Percentiles rank a stretch among this genome's conserved stretches.
These are phyloP conservation scores for Hypoxylon sp. DNA, from an alignment of 2,329 filamentous ascomycete species.

Conservation along the genomic window DNA sequence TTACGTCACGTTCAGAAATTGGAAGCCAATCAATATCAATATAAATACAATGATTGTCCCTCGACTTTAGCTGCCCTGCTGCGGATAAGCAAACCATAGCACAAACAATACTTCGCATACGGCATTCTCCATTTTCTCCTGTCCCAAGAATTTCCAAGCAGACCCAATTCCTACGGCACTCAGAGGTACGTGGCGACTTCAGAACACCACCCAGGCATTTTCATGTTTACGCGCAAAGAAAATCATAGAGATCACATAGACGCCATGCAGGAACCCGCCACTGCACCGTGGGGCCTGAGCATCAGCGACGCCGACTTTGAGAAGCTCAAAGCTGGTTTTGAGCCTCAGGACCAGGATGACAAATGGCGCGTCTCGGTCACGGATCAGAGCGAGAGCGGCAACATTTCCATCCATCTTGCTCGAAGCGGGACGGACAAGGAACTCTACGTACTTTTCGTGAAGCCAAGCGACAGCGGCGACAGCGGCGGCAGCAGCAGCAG, in stretches of 20 bases:
- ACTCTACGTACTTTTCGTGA: slow-evolving; percentile 31
- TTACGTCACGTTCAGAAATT: not conserved
- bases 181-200: not conserved
- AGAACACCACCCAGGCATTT: too few relatives aligned
- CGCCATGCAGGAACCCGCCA: slow-evolving; percentile 37
- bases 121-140: not conserved
- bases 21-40: not conserved
- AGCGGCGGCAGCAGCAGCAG: slow-evolving; percentile 15
- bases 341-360: slow-evolving; percentile 34
- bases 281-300: slow-evolving; percentile 30
- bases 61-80: not conserved
- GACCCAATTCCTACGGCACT: not conserved
- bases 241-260: too few relatives aligned
- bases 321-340: slow-evolving; percentile 38
- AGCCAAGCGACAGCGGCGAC: slow-evolving; percentile 8
- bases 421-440: slow-evolving; percentile 33
- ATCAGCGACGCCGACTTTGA: slow-evolving; percentile 39
- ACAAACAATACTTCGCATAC: not conserved
- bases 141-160: not conserved
- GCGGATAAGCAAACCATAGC: not conserved
- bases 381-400: slow-evolving; percentile 31
- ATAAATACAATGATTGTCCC: not conserved
- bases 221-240: too few relatives aligned
- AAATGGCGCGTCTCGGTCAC: slow-evolving; percentile 34
- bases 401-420: slow-evolving; percentile 31